Conservation (phyloP, 73 alveolate species). For the Paramecium sexaurelia region DNA sequence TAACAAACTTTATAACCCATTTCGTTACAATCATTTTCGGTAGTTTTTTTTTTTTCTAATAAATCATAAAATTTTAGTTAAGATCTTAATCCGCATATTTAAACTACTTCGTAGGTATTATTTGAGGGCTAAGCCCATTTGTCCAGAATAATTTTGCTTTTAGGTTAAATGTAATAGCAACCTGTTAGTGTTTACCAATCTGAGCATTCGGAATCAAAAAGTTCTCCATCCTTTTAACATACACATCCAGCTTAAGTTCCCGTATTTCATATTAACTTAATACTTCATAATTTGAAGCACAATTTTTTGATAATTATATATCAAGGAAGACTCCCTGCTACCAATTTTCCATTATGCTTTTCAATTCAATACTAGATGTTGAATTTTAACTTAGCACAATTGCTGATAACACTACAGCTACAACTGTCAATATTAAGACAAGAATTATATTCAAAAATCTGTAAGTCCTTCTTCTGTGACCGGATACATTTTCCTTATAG, state of each 20-base stretch:
- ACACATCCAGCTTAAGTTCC: neutral
- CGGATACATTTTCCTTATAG: neutral
- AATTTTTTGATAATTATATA: neutral
- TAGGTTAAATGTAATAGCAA: neutral
- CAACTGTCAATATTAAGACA: neutral
- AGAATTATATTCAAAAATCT: neutral
- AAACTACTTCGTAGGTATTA: neutral
- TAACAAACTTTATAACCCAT: neutral
- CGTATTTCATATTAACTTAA: neutral
- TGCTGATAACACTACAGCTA: neutral
- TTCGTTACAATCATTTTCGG: neutral
- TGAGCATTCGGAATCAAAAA: neutral
- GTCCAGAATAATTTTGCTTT: neutral
- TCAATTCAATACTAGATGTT: neutral
- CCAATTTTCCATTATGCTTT: neutral
- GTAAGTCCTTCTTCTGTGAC: neutral
- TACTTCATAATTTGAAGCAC: neutral
- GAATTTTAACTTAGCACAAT: neutral
- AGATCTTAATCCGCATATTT: neutral
- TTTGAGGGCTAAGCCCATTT: neutral
- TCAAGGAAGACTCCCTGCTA: neutral
- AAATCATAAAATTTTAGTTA: neutral
- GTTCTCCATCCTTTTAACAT: neutral
- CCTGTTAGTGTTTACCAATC: neutral
- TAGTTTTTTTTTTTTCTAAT: neutral